Base-by-base conservation (phyloP, 805 yeast genomes). In the Kodamaea restingae region DNA sequence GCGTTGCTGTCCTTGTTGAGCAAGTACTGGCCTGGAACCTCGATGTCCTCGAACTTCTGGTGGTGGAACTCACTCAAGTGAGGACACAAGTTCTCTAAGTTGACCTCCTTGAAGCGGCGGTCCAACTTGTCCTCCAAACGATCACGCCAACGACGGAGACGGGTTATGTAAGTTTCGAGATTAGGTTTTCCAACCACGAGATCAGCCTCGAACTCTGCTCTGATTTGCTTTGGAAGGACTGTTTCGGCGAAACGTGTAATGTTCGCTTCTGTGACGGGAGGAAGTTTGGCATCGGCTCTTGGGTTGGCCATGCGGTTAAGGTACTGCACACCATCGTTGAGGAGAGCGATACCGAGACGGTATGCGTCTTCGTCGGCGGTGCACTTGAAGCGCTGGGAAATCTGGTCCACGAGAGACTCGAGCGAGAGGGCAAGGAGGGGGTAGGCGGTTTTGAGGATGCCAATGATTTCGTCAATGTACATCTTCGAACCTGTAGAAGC, bases 11-110 rank as follows among this genome's bases (percentile, higher is more conserved):
- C 98, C 57, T 82, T 84, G 58, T 87, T 85, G 65, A 88, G 70
- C 55, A 90, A 67, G 55, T 93, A 93, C 57, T 93, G 99, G 1
- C 99, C 98, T 0, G 98, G 98, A 42, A 93, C 81, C 59, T 93
- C 98, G 42, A 93, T 87, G 36, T 93, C 98, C 59, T 93, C 99
- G 56, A 93, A 93, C 63, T 88, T 91, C 60, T 93, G 98, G 59
- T 93, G 96, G 63, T 93, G 98, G 78, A 95, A 93, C 57, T 90
- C 96, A 57, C 95, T 84, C 60, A 93, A 71, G 51, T 91, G 98
- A 11, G 98, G 96, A 53, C 97, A 88, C 46, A 93, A 71, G 41
- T 88, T 80, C 62, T 93, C 98, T 46, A 93, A 63, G 50, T 88
- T 84, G 36, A 88, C 84, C 50, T 78, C 77, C 20, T 81, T 76